Evolutionary conservation across 2,329 filamentous ascomycete genomes (phyloP), one percentile per base, ranked within the genome.

Genomic region (Graphiopsis chlorocephala): DNA sequence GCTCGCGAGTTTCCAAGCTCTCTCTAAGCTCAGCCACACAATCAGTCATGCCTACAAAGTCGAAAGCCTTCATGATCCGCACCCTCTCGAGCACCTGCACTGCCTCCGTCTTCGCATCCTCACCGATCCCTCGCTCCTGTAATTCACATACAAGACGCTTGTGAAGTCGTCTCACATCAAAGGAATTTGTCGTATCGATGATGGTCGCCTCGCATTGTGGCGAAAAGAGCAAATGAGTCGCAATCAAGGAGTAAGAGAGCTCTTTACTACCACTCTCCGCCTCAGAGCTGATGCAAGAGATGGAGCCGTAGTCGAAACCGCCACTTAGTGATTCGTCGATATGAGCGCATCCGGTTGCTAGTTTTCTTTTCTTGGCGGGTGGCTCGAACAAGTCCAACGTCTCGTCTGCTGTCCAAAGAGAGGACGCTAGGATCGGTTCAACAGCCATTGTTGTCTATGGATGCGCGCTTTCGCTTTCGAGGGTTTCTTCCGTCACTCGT

Each of bases 31-130:
- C 82, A 0, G 68, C 70, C 3, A 84, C 66, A 11, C 79, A 79
- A 67, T 85, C 82, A 11, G 75, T 72, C 28, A 84, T 67, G 0
- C 83, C 83, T 10, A 78, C 75, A 45, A 81, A 77, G 68, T 84
- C 82, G 68, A 85, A 85, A 0, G 82, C 79, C 4, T 82, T 77
- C 76, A 82, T 82, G 29, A 84, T 80, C 66, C 76, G 78, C 3
- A 84, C 75, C 1, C 79, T 70, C 28, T 81, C 80, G 0, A 85
- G 74, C 4, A 78, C 64, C 20, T 67, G 68, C 2, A 75, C 72
- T 11, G 79, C 77, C 17, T 72, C 64, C n/a, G 75, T 66, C 42
- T 77, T 73, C 4, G 63, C 65, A 48, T 65, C 50, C 15, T 58
- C 63, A 31, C 56, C 63, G 15, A 45, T 28, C 7, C 60, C 64